These are phyloP conservation scores for Fagus crenata DNA, from an alignment of 306 rosid species.

Conservation along the genomic window DNA sequence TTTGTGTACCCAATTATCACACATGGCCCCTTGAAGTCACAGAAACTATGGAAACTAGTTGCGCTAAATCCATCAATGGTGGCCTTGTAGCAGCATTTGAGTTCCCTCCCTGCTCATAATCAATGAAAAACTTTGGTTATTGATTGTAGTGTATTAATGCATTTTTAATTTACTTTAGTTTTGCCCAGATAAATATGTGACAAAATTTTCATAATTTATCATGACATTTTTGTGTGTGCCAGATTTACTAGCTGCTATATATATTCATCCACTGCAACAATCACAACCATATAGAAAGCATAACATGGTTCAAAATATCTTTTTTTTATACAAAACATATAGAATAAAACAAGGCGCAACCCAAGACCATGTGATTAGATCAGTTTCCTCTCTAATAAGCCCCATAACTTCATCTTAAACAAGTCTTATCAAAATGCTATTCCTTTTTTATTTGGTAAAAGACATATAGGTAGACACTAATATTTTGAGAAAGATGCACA, in stretches of 20 bases:
- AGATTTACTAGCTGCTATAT: neutral
- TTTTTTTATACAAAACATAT: neutral
- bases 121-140: conserved; percentile 1
- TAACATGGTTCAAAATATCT: neutral
- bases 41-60: conserved; percentile 60
- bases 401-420: neutral
- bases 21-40: conserved; percentile 93
- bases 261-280: neutral
- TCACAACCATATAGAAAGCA: neutral
- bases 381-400: neutral
- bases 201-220: neutral
- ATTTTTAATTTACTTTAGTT: too few species aligned
- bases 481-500: too few species aligned
- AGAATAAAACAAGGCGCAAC: neutral
- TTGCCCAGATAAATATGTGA: neutral
- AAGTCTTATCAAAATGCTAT: too few species aligned
- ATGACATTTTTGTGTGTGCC: neutral
- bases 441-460: too few species aligned
- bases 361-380: neutral
- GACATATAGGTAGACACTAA: too few species aligned
- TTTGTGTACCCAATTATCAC: conserved; percentile 81
- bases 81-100: conserved; percentile 85
- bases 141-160: neutral
- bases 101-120: conserved; percentile 65
- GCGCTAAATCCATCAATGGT: conserved; percentile 83